These are phyloP conservation scores for Leccinum longicurvipes DNA, from an alignment of 768 basidiomycete species.

Conservation along the genomic window DNA sequence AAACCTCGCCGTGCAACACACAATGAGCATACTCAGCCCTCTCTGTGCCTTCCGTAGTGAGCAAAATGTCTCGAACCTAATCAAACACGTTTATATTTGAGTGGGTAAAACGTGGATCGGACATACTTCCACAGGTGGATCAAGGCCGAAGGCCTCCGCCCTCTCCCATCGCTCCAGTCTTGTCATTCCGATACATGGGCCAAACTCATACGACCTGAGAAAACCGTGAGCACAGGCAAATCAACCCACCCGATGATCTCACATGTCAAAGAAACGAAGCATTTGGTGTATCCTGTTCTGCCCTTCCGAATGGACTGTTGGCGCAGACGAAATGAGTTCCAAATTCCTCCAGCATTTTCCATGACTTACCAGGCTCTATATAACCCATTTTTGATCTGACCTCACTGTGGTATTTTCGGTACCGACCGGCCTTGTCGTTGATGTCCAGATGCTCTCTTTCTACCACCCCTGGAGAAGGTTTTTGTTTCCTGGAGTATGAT, in stretches of 20 bases:
- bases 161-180: constrained; percentile 87
- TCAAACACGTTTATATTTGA: background rate
- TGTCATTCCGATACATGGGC: constrained; percentile 75
- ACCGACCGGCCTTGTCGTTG: constrained; percentile 49
- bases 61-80: constrained; percentile 77
- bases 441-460: constrained; percentile 35
- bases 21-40: constrained; percentile 53
- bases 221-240: constrained; percentile 1
- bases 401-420: constrained; percentile 46
- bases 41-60: constrained; percentile 60
- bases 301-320: constrained; percentile 60
- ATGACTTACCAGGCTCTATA: constrained; percentile 53
- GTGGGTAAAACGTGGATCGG: too few species aligned
- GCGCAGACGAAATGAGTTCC: background rate
- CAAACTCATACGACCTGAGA: constrained; percentile 69
- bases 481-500: constrained; percentile 8
- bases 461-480: constrained; percentile 6
- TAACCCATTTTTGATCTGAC: constrained; percentile 54
- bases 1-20: constrained; percentile 52
- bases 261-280: constrained; percentile 79
- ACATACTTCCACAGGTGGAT: constrained; percentile 75
- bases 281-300: constrained; percentile 68
- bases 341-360: background rate
- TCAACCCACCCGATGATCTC: constrained; percentile 16
- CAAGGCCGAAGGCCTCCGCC: constrained; percentile 70